Evolutionary conservation across 2,329 filamentous ascomycete species (phyloP), one percentile per base, ranked within the genome.

Genomic region (Nemania sp.): DNA sequence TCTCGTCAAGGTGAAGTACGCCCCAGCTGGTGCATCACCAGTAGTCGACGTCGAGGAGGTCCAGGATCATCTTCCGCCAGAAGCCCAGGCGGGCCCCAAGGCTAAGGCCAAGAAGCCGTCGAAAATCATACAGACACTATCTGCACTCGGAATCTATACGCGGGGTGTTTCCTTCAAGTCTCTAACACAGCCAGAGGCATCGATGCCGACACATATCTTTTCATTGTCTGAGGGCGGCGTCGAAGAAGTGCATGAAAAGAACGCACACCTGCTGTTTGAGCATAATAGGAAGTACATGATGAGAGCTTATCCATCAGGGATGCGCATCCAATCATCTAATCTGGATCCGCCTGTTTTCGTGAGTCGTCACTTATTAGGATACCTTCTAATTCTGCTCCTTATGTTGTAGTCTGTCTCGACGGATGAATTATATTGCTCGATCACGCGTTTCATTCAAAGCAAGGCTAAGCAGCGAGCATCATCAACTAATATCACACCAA

Each of bases 281-380:
- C 92, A 97, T 75, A 97, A 97, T 72, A 82, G 83, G 49, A 76
- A 84, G 62, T 93, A 83, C 66, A 77, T 97, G 64, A 91, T 97
- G 89, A 84, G 93, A 15, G 88, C 90, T 0, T 97, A 96, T 65
- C 93, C 92, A 0, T 91, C 89, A 30, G 90, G 90, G 1, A 79
- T 91, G 52, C 84, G 92, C 6, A 85, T 97, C 47, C 80, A 83
- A 56, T 96, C 90, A 0, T 94, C 90, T 1, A 97, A 97, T 67
- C 78, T 95, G 11, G 90, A 96, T 62, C 91, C 93, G 4, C 82
- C 85, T 1, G 80, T 87, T 3, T 94, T 92, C 72, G 58, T 61
- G 49, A 61, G 58, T 44, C 12, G 15, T 3, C 5, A 8, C 24
- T 23, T 15, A 1, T 34, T 50, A n/a, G 12, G 12, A 2, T 11